These are phyloP conservation scores for Corynespora cassiicola DNA, from an alignment of 2,329 filamentous ascomycete species.

Conservation along the genomic window DNA sequence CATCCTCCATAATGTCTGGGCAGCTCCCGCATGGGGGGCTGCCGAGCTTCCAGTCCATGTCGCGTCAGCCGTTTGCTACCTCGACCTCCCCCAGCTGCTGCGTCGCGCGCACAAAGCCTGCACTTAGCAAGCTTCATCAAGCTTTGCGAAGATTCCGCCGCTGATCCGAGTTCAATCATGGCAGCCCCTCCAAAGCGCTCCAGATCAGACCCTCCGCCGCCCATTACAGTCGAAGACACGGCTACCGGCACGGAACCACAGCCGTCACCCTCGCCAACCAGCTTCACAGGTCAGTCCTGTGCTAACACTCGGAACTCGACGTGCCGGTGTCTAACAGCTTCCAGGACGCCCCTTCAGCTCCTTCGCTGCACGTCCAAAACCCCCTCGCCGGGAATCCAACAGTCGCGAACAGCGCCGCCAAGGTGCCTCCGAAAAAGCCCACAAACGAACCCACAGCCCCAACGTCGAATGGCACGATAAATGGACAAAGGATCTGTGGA, in stretches of 20 bases:
- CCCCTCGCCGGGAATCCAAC: constrained; percentile 16
- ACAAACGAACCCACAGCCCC: constrained; percentile 41
- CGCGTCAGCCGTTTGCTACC: too few species aligned
- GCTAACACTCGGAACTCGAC: too few species aligned
- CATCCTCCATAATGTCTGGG: too few species aligned
- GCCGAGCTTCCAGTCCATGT: too few species aligned
- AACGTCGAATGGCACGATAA: constrained; percentile 45
- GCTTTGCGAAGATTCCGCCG: constrained; percentile 1
- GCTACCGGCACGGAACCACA: constrained; percentile 25
- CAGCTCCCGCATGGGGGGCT: too few species aligned
- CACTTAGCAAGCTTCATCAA: constrained; percentile 3
- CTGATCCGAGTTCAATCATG: too few species aligned
- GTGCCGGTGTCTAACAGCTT: too few species aligned
- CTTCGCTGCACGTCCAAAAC: constrained; percentile 14
- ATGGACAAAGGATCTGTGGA: constrained; percentile 46
- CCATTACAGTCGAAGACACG: constrained; percentile 44
- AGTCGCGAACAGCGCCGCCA: constrained; percentile 22
- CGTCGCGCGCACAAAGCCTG: too few species aligned
- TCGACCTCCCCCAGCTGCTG: too few species aligned
- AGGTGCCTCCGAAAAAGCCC: constrained; percentile 25
- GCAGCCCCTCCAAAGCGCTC: constrained; percentile 15
- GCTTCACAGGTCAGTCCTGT: constrained; percentile 16
- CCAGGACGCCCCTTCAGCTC: constrained; percentile 21
- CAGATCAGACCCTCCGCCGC: constrained; percentile 35
- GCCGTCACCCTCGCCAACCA: constrained; percentile 28